Evolutionary conservation across 495 filamentous ascomycete genomes (phyloP).

Genomic region (Xylaria telfairii): DNA sequence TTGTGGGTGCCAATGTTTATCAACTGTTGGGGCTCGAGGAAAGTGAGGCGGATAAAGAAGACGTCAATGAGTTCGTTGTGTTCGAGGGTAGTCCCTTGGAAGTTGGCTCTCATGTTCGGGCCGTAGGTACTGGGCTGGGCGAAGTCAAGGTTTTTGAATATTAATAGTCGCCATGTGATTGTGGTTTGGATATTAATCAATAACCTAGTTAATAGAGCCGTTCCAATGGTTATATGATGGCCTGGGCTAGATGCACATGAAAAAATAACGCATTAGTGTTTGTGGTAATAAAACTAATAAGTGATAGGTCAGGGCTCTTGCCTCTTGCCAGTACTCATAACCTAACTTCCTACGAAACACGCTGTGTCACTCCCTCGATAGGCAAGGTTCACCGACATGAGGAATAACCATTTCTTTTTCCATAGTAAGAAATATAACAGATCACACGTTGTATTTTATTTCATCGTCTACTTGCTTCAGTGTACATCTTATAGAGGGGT

Average conservation of each 20-base stretch:
- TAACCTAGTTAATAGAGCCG: background rate
- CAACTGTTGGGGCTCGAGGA: constrained; percentile 51
- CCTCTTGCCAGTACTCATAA: background rate
- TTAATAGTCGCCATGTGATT: background rate
- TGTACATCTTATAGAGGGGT: too few relatives aligned
- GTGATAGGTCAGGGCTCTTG: too few relatives aligned
- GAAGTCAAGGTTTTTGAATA: constrained; percentile 42
- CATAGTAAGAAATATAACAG: too few relatives aligned
- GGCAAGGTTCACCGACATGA: too few relatives aligned
- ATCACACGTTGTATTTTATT: too few relatives aligned
- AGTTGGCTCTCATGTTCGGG: constrained; percentile 49
- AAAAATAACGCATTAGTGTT: too few relatives aligned
- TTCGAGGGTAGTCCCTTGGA: constrained; percentile 55
- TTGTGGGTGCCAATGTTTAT: constrained; percentile 56
- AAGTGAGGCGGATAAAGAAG: constrained; percentile 12
- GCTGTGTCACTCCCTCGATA: background rate
- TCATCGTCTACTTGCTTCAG: too few relatives aligned
- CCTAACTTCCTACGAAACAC: background rate
- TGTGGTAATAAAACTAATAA: too few relatives aligned
- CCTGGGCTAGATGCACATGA: background rate
- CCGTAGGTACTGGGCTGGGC: constrained; percentile 43
- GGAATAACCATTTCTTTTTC: too few relatives aligned
- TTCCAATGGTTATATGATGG: background rate
- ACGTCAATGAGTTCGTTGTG: constrained; percentile 45
- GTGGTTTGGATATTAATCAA: background rate